Evolutionary conservation across 768 basidiomycete genomes (phyloP), one percentile per base, ranked within the genome.

Genomic region (Tremella mesenterica): DNA sequence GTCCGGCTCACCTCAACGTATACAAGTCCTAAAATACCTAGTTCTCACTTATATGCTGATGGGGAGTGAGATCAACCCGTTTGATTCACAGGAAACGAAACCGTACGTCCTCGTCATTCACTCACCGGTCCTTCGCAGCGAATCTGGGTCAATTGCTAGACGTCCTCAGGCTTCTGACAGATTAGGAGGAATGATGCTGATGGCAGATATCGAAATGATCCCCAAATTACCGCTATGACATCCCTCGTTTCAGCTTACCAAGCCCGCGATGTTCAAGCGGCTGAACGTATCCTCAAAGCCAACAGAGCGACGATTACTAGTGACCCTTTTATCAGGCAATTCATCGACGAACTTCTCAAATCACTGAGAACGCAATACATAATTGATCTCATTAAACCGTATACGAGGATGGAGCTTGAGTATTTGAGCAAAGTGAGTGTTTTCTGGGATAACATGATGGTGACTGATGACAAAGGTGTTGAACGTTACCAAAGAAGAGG

Each of bases 11-110:
- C 85, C 90, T 1, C 92, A 97, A 72, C 79, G 95, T 26, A 95
- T 96, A 25, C 93, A 97, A 77, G 95, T 97, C 2, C 80, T 99
- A 56, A 99, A 99, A 75, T 99, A 99, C 72, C 81, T 99, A 16
- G 95, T 99, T 2, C 79, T 99, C 36, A 89, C 91, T 3, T 91
- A 97, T 74, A 96, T 99, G 93, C 77, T 99, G 53, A 96, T 88
- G 46, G 95, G 92, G 30, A 92, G 88, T 68, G 90, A 95, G 70
- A 95, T 99, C 74, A 96, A 99, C 72, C 95, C 95, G 0, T 99
- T 99, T 67, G 95, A 97, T 75, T 91, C 88, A 69, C 95, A 99
- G 74, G 95, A 99, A 77, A 97, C 95, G 10, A 99, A 99, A 71
- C 95, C 95, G 82, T 96, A 69, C n/a, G n/a, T n/a, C n/a, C n/a